Evolutionary conservation across 2,329 filamentous ascomycete genomes (phyloP).

Genomic region (Apiospora koreana): DNA sequence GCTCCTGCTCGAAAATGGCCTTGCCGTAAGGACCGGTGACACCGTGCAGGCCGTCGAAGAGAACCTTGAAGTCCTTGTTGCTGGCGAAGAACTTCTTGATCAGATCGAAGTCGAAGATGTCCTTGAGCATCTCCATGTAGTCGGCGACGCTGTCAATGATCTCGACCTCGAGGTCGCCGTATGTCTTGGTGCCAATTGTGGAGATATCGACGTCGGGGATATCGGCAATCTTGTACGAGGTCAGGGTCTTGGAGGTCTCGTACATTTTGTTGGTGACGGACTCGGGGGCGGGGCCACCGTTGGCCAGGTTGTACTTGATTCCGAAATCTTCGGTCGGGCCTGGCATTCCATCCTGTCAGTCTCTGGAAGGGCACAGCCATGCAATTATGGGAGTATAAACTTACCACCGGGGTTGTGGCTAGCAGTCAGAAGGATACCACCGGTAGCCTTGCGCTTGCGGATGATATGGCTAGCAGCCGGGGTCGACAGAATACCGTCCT

Average conservation of each 20-base stretch:
- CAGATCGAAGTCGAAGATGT: constrained; percentile 95
- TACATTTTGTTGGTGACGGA: constrained; percentile 98
- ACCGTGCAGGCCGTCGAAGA: constrained; percentile 92
- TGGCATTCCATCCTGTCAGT: constrained; percentile 35
- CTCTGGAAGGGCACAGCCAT: not conserved
- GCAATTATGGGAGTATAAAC: constrained; percentile 27
- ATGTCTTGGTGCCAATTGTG: constrained; percentile 79
- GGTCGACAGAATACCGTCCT: constrained; percentile 94
- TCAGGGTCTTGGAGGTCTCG: constrained; percentile 85
- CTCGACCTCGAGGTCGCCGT: constrained; percentile 88
- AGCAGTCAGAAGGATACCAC: constrained; percentile 93
- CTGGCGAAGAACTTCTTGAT: constrained; percentile 91
- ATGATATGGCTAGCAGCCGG: constrained; percentile 96
- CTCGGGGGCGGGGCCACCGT: constrained; percentile 94
- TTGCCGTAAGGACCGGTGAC: constrained; percentile 95
- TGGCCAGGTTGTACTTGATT: constrained; percentile 99
- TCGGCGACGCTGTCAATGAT: constrained; percentile 91
- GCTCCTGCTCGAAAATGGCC: constrained; percentile 92
- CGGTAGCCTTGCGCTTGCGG: constrained; percentile 90
- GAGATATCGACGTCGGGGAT: constrained; percentile 84
- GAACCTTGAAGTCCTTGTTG: constrained; percentile 91
- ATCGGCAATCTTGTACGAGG: constrained; percentile 87
- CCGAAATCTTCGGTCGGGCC: constrained; percentile 94
- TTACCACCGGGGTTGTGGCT: constrained; percentile 97
- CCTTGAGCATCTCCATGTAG: constrained; percentile 94